Evolutionary conservation across 2,329 filamentous ascomycete species (phyloP), one percentile per base, ranked within the genome.

Genomic region (Alternaria triticina): DNA sequence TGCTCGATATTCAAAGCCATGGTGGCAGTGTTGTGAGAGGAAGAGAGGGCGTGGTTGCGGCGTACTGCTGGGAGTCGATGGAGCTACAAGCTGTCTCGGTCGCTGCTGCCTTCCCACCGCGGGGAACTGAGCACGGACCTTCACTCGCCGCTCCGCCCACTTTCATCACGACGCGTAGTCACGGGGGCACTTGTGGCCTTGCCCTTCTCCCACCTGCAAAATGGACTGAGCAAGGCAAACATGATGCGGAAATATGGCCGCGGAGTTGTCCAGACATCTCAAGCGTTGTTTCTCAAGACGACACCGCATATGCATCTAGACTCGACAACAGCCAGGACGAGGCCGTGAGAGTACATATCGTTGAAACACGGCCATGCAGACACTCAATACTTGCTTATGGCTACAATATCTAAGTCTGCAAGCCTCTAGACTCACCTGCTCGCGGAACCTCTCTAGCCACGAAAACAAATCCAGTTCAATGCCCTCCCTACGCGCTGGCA

Each of bases 1-100:
- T 80, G 73, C 67, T 80, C 79, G 47, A 74, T 59, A 62, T 68
- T 77, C 1, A 67, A 66, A 43, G 75, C 73, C 78, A 80, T 80
- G 64, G 55, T 67, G 61, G 67, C 36, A 57, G 60, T 54, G 27
- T 36, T 54, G 20, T 30, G 20, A 13, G 45, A 25, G 45, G 13
- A 22, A 15, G 28, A 23, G 28, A n/a, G 20, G 28, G 30, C 22
- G 61, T 62, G 63, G 60, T 61, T 49, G 57, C 59, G 66, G 60
- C 64, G 65, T 66, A 59, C 10, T 62, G 62, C 46, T 56, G 59
- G 59, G 59, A 47, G 54, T 61, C 27, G 54, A 28, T 54, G 13
- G 57, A 67, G 64, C 61, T 65, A 45, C 61, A 56, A 65, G 66
- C 61, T 67, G 55, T 47, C 64, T 60, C 27, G 27, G 54, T 51